Conservation (phyloP, 2,329 filamentous ascomycete genomes). For the Claviceps humidiphila region DNA sequence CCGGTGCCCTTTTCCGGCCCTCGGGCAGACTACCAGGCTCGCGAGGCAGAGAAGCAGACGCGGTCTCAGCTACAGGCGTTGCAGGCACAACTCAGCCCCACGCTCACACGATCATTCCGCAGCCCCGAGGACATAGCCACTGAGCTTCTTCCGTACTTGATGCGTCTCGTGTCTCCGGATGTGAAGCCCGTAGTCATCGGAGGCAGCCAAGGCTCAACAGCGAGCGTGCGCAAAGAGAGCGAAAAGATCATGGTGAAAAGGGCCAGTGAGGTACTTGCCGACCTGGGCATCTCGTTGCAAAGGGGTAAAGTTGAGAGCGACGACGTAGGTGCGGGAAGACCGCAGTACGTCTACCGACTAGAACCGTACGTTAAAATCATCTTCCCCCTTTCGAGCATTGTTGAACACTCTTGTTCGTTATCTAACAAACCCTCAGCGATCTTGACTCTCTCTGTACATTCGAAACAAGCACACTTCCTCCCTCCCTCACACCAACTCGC, state of each 20-base stretch:
- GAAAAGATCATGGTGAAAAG: constrained; percentile 72
- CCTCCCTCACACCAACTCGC: constrained; percentile 59
- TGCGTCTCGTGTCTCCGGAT: constrained; percentile 73
- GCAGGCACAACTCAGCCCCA: constrained; percentile 57
- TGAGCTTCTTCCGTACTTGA: constrained; percentile 74
- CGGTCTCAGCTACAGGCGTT: constrained; percentile 59
- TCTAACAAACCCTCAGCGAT: constrained; percentile 25
- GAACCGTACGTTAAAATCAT: constrained; percentile 56
- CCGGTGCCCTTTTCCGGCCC: constrained; percentile 68
- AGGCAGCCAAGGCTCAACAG: constrained; percentile 51
- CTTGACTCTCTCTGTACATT: constrained; percentile 71
- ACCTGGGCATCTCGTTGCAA: constrained; percentile 69
- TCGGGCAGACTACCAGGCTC: constrained; percentile 66
- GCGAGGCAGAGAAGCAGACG: constrained; percentile 70
- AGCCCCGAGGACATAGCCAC: constrained; percentile 64
- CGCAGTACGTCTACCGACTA: constrained; percentile 80
- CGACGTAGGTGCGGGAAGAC: constrained; percentile 41
- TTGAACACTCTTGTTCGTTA: background rate
- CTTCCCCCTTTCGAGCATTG: background rate
- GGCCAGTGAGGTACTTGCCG: constrained; percentile 71
- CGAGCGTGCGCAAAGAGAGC: constrained; percentile 75
- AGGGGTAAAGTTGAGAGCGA: constrained; percentile 66
- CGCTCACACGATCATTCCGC: constrained; percentile 64
- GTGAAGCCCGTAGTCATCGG: constrained; percentile 83
- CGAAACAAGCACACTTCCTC: constrained; percentile 47